Percentiles rank a stretch among this genome's conserved stretches.
Conservation (phyloP, 371 early-diverging fungal genomes). For the Mucor lusitanicus region DNA sequence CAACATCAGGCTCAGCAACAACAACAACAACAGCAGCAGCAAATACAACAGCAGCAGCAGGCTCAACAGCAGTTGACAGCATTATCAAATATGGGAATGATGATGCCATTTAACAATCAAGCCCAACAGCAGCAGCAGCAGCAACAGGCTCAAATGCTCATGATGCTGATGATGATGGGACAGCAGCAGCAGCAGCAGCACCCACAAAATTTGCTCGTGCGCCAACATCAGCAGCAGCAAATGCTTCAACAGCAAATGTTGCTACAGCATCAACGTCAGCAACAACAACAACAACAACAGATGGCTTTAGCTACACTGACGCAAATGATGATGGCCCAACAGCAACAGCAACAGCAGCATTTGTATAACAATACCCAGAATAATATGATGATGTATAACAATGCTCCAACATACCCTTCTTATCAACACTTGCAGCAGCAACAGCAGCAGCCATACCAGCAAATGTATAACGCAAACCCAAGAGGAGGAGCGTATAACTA, state of each 20-base stretch:
- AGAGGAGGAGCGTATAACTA: background rate
- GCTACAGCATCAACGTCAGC: background rate
- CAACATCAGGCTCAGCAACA: background rate
- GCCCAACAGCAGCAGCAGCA: background rate
- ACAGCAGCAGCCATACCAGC: background rate
- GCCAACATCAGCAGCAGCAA: constrained; percentile 10
- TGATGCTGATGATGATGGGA: constrained; percentile 4
- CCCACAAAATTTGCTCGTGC: background rate
- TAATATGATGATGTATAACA: background rate
- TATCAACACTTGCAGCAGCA: background rate
- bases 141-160: background rate
- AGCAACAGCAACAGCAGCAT: constrained; percentile 2
- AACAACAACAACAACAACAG: background rate
- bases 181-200: constrained; percentile 5
- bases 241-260: background rate
- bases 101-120: background rate
- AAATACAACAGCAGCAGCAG: background rate
- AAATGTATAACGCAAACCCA: background rate
- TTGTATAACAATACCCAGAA: background rate
- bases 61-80: background rate
- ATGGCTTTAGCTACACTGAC: background rate
- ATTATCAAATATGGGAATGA: constrained; percentile 2
- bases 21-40: background rate
- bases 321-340: constrained; percentile 1
- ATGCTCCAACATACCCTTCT: background rate